Evolutionary conservation across 2,329 filamentous ascomycete genomes (phyloP).

Genomic region (Fusarium xylarioides): DNA sequence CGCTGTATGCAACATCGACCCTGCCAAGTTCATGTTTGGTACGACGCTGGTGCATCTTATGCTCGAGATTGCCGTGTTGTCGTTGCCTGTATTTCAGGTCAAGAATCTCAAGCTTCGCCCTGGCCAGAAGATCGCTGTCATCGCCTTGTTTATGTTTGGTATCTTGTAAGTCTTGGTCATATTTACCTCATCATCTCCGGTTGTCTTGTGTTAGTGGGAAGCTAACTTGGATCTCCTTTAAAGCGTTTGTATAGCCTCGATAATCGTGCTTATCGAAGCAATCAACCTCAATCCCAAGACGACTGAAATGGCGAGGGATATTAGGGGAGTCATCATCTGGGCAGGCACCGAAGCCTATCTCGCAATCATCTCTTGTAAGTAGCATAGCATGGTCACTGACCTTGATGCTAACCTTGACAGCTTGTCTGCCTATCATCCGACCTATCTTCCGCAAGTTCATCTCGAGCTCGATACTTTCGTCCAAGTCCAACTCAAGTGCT

Average conservation of each 20-base stretch:
- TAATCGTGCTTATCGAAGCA: slow-evolving; percentile 24
- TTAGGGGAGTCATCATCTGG: slow-evolving; percentile 28
- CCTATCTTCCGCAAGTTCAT: slow-evolving; percentile 20
- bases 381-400: background rate
- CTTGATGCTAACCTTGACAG: background rate
- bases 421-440: slow-evolving; percentile 25
- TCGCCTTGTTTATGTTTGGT: slow-evolving; percentile 33
- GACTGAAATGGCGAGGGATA: slow-evolving; percentile 25
- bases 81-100: slow-evolving; percentile 27
- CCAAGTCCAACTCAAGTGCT: slow-evolving; percentile 16
- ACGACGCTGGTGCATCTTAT: slow-evolving; percentile 27
- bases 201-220: background rate
- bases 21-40: slow-evolving; percentile 31
- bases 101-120: slow-evolving; percentile 21
- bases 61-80: slow-evolving; percentile 25
- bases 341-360: slow-evolving; percentile 21
- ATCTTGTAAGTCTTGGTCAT: slow-evolving; percentile 18
- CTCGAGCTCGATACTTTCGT: slow-evolving; percentile 8
- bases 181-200: too few relatives aligned
- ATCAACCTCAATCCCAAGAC: slow-evolving; percentile 17
- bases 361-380: slow-evolving; percentile 31
- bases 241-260: slow-evolving; percentile 20
- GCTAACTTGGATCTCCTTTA: background rate
- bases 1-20: slow-evolving; percentile 21
- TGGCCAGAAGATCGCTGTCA: slow-evolving; percentile 27